Base-by-base conservation (phyloP, 176 grass and related monocot species). In the Urochloa ruziziensis region DNA sequence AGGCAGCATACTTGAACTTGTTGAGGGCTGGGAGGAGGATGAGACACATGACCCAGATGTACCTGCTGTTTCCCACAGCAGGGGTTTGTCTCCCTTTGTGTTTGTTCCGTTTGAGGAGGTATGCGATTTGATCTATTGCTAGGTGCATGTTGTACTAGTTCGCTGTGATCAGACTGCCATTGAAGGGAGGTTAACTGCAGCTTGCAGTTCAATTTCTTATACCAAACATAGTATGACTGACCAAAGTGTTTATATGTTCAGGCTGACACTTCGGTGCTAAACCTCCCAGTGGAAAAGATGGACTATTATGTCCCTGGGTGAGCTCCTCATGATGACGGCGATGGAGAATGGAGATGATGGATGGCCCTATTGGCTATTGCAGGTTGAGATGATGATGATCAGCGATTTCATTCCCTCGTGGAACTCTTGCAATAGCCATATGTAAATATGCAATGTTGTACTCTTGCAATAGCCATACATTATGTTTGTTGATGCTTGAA, bases 31-130 rank as follows among this genome's bases (percentile, higher is more conserved):
- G 96, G 89, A 91, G 49, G 96, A 98, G 83, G 59, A 90, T 85
- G 96, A 98, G 87, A 95, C 96, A 0, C 96, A 98, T 44, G 91
- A 98, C 28, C 93, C 96, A 30, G 89, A 98, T 11, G 93, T 95
- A 30, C 96, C 96, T 82, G 96, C 91, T 53, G 84, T 98, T 82
- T 90, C 93, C 17, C 96, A 98, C 62, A 90, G 79, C 34, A 87
- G 96, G 82, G 96, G 96, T 72, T 91, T 93, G 75, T 88, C 90
- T 7, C 82, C 96, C 32, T 98, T 95, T 75, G 93, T 98, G 51
- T 95, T 95, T 88, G 89, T 98, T 81, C 93, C 91, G 48, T 98
- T 94, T 77, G 96, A 95, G 71, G 96, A 98, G 93, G 96, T 93
- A 93, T 44, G 37, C 0, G 4, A 54, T 58, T 58, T 80, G 8